Evolutionary conservation across 2,329 filamentous ascomycete species (phyloP).

Genomic region (Phialophora chinensis): DNA sequence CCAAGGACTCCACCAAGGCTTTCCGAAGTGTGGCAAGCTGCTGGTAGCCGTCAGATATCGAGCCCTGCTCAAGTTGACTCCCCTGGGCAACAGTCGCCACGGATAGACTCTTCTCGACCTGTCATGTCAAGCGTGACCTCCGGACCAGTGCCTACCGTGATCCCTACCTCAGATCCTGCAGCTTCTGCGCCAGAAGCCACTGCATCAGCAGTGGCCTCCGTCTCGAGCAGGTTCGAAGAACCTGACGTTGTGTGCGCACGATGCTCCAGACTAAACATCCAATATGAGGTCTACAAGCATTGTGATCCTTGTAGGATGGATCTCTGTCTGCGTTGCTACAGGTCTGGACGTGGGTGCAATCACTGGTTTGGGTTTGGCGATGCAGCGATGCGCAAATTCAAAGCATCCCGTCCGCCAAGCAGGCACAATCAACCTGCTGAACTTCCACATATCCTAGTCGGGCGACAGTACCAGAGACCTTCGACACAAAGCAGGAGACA

Average conservation of each 20-base stretch:
- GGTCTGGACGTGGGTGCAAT: conserved; percentile 74
- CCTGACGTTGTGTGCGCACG: conserved; percentile 75
- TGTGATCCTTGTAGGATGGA: conserved; percentile 74
- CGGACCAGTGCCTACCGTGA: conserved; percentile 40
- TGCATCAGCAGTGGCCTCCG: not conserved
- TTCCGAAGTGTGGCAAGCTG: conserved; percentile 34
- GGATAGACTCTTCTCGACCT: conserved; percentile 14
- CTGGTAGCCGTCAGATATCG: conserved; percentile 24
- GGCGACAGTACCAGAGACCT: conserved; percentile 52
- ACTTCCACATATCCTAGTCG: conserved; percentile 59
- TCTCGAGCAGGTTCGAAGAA: conserved; percentile 52
- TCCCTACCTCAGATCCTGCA: conserved; percentile 37
- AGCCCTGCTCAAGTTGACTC: conserved; percentile 25
- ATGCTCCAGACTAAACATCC: conserved; percentile 74
- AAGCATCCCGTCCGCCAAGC: conserved; percentile 55
- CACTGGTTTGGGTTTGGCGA: conserved; percentile 90
- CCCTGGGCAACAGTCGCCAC: conserved; percentile 22
- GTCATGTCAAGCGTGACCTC: conserved; percentile 28
- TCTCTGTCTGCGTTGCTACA: conserved; percentile 82
- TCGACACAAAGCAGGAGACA: conserved; percentile 16
- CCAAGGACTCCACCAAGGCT: conserved; percentile 29
- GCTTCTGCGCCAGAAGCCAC: conserved; percentile 31
- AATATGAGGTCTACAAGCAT: conserved; percentile 86
- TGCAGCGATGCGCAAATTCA: conserved; percentile 71
- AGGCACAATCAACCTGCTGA: conserved; percentile 53